Evolutionary conservation across 2,329 filamentous ascomycete genomes (phyloP), one percentile per base, ranked within the genome.

Genomic region (Aspergillus amoenus): DNA sequence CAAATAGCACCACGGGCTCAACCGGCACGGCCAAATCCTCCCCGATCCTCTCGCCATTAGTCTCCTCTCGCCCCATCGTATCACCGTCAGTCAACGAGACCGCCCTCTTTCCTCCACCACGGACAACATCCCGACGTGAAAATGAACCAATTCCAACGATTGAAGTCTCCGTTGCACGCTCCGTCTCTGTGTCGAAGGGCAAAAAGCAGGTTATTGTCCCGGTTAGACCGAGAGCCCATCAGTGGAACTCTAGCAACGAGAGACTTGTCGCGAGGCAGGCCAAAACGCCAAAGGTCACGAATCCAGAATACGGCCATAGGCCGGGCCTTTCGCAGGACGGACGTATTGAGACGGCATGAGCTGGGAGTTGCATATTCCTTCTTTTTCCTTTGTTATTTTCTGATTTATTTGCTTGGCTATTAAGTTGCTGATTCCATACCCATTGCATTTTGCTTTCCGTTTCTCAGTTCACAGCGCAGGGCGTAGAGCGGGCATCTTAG

Each of bases 121-220:
- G 61, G 3, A 59, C 52, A 3, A 64, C 59, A 13, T 59, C 62
- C 47, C 63, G 67, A 9, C 59, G 45, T 12, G 60, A 61, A 22
- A 58, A 61, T 27, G 21, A 3, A 15, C 17, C 62, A 53, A 53
- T 59, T 37, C 60, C 58, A 1, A 57, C 58, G 5, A 64, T 75
- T 37, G 70, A 76, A 57, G 66, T 77, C 32, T 76, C 74, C 3
- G 67, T 72, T 37, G 75, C 75, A 3, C 65, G 73, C 27, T 76
- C 75, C 5, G 62, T 78, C 8, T 76, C 73, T 8, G 68, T 77
- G 0, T 70, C 70, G 1, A 66, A 64, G 32, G 68, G 68, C 8
- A 73, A 66, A 30, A 70, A 66, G 41, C 72, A 76, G 52, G 59
- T 74, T n/a, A 60, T 77, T 6, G 71, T 77, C 6, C 73, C 75